Base-by-base conservation (phyloP, 1,284 basidiomycete species). In the Trichosporon sp. region DNA sequence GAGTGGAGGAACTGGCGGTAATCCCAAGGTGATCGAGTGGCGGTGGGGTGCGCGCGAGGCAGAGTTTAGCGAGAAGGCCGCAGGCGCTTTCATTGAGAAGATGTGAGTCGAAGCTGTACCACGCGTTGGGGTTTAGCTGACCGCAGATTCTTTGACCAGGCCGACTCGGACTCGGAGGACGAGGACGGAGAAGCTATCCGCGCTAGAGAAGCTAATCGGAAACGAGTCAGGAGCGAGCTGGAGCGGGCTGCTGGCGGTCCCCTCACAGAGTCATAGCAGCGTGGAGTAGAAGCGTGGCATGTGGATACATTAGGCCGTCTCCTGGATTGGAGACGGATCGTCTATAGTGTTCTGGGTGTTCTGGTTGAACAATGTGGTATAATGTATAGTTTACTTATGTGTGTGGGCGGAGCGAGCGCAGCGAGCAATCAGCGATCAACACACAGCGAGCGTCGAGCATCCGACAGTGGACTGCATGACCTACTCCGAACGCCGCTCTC, bases 41-140 rank as follows among this genome's bases (percentile, higher is more conserved):
- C 71, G 72, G 40, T 81, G 78, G 80, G 80, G 80, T 16, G 67
- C 70, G 56, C 69, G 78, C 40, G 78, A 80, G 59, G 72, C 71
- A 6, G 80, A 81, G 67, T 78, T 79, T 44, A 72, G 72, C 11
- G 78, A 79, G 59, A 65, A 70, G 27, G 77, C 74, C 14, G 78
- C 77, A 4, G 73, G 70, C 2, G 64, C 66, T 31, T 80, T 78
- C 62, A 77, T 80, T 29, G 73, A 71, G 56, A 65, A 71, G 25
- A 65, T 79, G 78, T 80, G 63, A 69, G 77, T 72, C 11, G 10
- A 29, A 29, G 14, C 29, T 7, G 33, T 21, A 58, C 14, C 4
- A 23, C 7, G 21, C 1, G 1, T 14, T 2, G 8, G n/a, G 3
- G n/a, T 36, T 60, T 29, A 3, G 54, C 66, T 65, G 56, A 67